These are phyloP conservation scores for Pisolithus thermaeus DNA, from an alignment of 1,284 basidiomycete species.

Conservation along the genomic window DNA sequence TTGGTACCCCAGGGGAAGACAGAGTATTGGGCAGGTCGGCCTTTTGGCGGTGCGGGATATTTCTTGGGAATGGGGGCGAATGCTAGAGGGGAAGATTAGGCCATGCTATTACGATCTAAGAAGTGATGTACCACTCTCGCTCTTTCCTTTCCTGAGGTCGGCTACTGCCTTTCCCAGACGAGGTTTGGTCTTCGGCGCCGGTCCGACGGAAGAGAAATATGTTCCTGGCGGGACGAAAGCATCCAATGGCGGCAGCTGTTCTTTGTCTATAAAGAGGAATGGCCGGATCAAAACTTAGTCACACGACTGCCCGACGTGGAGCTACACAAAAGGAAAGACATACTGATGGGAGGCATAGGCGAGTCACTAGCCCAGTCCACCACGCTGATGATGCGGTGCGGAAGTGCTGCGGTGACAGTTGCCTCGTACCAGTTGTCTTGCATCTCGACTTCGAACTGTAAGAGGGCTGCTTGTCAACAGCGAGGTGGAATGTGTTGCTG, in stretches of 20 bases:
- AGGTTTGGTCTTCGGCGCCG: neutral
- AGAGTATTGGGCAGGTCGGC: constrained; percentile 49
- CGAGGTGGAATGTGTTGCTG: neutral
- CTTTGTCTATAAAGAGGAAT: neutral
- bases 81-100: neutral
- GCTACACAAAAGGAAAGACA: neutral
- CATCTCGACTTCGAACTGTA: constrained; percentile 80
- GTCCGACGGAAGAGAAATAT: constrained; percentile 11
- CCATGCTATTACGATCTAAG: too few species aligned
- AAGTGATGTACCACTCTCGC: neutral
- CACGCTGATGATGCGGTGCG: constrained; percentile 71
- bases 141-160: constrained; percentile 10
- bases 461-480: neutral
- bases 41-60: constrained; percentile 21
- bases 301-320: neutral
- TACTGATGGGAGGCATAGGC: constrained; percentile 30
- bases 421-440: constrained; percentile 82
- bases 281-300: neutral
- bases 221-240: constrained; percentile 19
- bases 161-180: constrained; percentile 11
- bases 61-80: constrained; percentile 23
- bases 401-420: constrained; percentile 54
- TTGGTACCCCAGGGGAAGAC: constrained; percentile 74
- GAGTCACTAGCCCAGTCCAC: constrained; percentile 81
- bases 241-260: constrained; percentile 19